These are phyloP conservation scores for Euphorbia corollata DNA, from an alignment of 441 rosid genomes.

Conservation along the genomic window DNA sequence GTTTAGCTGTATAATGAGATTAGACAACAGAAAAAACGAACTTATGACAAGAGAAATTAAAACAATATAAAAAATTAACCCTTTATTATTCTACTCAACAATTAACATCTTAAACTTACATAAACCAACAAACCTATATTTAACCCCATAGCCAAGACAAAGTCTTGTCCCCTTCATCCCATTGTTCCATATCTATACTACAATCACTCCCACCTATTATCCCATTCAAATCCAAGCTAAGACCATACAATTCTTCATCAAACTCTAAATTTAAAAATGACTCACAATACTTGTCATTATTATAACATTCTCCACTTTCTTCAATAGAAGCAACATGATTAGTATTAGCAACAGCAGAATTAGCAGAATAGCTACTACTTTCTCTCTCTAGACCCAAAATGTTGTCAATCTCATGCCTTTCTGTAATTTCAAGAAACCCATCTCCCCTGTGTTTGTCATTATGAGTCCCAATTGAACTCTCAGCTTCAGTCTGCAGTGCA, in stretches of 20 bases:
- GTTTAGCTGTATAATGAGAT: too few relatives aligned
- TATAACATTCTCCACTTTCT: constrained; percentile 24
- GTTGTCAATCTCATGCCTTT: constrained; percentile 12
- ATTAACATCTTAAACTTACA: not conserved
- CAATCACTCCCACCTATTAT: constrained; percentile 9
- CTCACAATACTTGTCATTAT: not conserved
- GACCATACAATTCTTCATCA: constrained; percentile 23
- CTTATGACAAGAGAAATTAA: not conserved
- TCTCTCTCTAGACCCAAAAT: constrained; percentile 24
- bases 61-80: not conserved
- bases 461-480: not conserved
- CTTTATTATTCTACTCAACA: not conserved
- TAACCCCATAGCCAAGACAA: constrained; percentile 24
- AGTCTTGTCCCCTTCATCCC: constrained; percentile 26
- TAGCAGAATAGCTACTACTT: not conserved
- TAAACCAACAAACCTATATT: not conserved
- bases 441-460: constrained; percentile 14
- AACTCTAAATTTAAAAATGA: constrained; percentile 22
- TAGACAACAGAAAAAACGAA: not conserved
- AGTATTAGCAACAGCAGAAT: constrained; percentile 9
- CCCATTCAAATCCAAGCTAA: constrained; percentile 35
- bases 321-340: constrained; percentile 18
- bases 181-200: constrained; percentile 9
- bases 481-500: constrained; percentile 20
- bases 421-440: too few relatives aligned